Conservation (phyloP, 2,329 filamentous ascomycete genomes). For the Sporothrix brunneoviolacea region DNA sequence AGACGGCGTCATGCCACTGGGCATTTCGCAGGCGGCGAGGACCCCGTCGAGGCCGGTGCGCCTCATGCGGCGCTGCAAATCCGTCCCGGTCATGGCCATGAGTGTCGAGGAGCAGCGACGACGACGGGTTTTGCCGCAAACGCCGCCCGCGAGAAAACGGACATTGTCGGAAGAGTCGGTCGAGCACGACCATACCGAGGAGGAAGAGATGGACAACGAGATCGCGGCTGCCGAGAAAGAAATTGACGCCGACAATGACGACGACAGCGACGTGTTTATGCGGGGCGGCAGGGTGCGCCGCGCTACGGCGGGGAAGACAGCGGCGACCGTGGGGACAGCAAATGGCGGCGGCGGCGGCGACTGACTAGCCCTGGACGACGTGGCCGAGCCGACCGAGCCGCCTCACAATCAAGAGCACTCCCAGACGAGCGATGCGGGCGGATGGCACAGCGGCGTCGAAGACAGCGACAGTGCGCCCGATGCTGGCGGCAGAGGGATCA, state of each 20-base stretch:
- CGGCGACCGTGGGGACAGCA: no score
- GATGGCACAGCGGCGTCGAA: constrained; percentile 3
- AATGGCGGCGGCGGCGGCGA: no score
- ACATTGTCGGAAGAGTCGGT: background rate
- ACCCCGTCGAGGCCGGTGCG: background rate
- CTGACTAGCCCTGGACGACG: constrained; percentile 3
- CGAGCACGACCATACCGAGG: constrained; percentile 7
- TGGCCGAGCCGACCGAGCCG: no score
- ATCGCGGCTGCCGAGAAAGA: background rate
- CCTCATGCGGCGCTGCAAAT: constrained; percentile 1
- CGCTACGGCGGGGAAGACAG: background rate
- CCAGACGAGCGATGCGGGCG: background rate
- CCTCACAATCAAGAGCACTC: no score
- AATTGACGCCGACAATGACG: constrained; percentile 1
- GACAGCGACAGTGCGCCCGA: background rate
- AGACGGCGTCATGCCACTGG: no score
- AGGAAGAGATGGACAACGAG: background rate
- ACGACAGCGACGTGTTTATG: constrained; percentile 8
- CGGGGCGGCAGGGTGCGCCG: background rate
- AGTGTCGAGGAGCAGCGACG: background rate
- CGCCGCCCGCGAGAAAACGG: background rate
- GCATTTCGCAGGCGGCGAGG: no score
- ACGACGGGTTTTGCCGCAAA: background rate
- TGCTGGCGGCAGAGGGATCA: background rate
- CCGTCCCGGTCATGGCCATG: background rate